Conservation (phyloP, 805 yeast genomes). For the Ogataea degrootiae region DNA sequence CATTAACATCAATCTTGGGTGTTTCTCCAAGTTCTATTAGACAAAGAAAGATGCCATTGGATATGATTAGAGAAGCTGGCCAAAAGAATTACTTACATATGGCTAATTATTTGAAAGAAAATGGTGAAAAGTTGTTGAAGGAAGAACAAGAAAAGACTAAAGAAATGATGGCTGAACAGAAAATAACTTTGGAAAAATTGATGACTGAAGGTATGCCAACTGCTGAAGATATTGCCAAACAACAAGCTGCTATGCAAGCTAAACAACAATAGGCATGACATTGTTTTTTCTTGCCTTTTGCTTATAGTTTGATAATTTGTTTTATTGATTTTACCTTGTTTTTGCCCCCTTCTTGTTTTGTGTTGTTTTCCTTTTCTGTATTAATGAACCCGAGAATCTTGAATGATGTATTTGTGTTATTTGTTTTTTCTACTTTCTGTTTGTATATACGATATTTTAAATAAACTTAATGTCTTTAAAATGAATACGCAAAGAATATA, state of each 20-base stretch:
- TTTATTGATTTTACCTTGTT: background rate
- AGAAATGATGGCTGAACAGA: constrained; percentile 78
- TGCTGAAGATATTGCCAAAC: constrained; percentile 55
- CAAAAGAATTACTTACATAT: constrained; percentile 82
- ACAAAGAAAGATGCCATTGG: constrained; percentile 77
- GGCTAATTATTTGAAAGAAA: constrained; percentile 55
- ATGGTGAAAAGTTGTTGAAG: constrained; percentile 64
- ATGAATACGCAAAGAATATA: background rate
- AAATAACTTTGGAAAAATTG: constrained; percentile 77
- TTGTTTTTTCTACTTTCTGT: background rate
- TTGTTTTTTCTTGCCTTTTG: background rate
- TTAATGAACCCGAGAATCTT: background rate
- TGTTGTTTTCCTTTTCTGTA: background rate
- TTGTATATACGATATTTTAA: background rate
- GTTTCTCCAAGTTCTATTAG: constrained; percentile 40
- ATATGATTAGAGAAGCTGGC: constrained; percentile 85
- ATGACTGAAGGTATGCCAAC: constrained; percentile 79
- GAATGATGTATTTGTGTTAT: background rate
- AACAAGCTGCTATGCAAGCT: constrained; percentile 26
- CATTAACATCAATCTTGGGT: constrained; percentile 48
- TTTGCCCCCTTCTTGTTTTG: too few species aligned
- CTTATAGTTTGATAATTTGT: background rate
- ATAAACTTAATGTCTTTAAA: background rate
- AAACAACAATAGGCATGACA: constrained; percentile 4
- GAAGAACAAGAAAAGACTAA: constrained; percentile 81